Conservation (phyloP, 768 basidiomycete genomes). For the Polyporus arcularius region DNA sequence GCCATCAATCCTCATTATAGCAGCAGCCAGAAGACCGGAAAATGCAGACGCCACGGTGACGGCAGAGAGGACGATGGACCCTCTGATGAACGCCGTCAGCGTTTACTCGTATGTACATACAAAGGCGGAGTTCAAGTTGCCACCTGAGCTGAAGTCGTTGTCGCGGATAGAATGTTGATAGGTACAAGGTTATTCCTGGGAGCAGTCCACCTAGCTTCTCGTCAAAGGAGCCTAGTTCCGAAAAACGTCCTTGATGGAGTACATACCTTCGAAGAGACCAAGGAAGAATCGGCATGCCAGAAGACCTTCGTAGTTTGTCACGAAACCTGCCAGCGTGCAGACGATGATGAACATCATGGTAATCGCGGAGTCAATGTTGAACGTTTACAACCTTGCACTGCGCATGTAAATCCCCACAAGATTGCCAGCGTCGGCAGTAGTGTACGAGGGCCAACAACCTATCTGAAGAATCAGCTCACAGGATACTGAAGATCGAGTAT, state of each 20-base stretch:
- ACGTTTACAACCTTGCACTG: conserved; percentile 51
- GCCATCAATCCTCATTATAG: conserved; percentile 58
- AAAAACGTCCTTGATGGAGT: conserved; percentile 17
- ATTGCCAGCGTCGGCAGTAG: conserved; percentile 63
- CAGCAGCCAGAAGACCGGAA: conserved; percentile 64
- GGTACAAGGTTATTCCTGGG: conserved; percentile 32
- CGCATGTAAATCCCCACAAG: conserved; percentile 63
- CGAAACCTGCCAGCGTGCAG: conserved; percentile 37
- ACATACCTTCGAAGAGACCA: conserved; percentile 61
- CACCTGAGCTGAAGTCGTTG: conserved; percentile 32
- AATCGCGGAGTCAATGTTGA: too few relatives aligned
- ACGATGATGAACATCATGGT: too few relatives aligned
- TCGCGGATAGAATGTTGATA: conserved; percentile 31
- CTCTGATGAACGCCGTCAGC: background rate
- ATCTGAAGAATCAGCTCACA: too few relatives aligned
- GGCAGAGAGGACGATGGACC: conserved; percentile 44
- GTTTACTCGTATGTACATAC: conserved; percentile 20
- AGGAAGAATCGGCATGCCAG: conserved; percentile 49
- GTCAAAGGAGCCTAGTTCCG: background rate
- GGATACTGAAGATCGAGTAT: background rate
- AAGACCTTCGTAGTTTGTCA: conserved; percentile 52
- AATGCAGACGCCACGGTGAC: conserved; percentile 57
- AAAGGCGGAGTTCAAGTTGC: background rate
- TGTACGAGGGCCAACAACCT: conserved; percentile 57
- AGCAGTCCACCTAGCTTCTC: conserved; percentile 43